Evolutionary conservation across 768 basidiomycete genomes (phyloP), one percentile per base, ranked within the genome.

Genomic region (Pleurotus djamor): DNA sequence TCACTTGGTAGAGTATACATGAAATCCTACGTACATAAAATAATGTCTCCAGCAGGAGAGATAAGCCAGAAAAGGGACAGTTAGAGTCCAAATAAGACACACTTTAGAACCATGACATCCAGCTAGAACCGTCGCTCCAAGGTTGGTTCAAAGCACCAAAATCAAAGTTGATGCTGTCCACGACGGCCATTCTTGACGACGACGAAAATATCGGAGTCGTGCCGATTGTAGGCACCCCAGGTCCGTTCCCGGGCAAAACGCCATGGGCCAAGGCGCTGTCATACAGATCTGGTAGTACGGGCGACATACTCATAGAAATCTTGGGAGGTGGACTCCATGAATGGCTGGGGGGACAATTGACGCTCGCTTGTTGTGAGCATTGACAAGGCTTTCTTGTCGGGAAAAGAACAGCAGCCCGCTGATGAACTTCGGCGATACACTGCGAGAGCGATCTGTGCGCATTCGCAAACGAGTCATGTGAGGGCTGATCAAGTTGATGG

Each of bases 21-120:
- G 38, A 28, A 28, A 41, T 41, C 38, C 38, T 41, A 41, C 38
- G 38, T 41, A 41, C 38, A n/a, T 41, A 41, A 10, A 41, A 41
- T 41, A 41, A 28, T 28, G 21, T 28, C 21, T 28, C 21, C 21
- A 28, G 21, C 21, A 1, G 21, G 21, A 28, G 21, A 28, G 21
- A 28, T 28, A 28, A 28, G 3, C 1, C 21, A 41, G 38, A 41
- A 10, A 41, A 41, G 9, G 38, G n/a, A 41, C 38, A n/a, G 38
- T 10, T n/a, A 41, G 4, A 41, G 38, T n/a, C 38, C 38, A 1
- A 41, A 28, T 28, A 28, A 52, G 5, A 43, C 52, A 16, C 21
- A 16, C n/a, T 36, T 62, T 71, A 81, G 62, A 81, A 81, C 68
- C 80, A 81, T 12, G 75, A 74, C 80, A 81, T 79, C 75, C 76